phyloP scores from a whole-genome alignment of 306 rosid genomes.

The Adenanthera pavonina region DNA sequence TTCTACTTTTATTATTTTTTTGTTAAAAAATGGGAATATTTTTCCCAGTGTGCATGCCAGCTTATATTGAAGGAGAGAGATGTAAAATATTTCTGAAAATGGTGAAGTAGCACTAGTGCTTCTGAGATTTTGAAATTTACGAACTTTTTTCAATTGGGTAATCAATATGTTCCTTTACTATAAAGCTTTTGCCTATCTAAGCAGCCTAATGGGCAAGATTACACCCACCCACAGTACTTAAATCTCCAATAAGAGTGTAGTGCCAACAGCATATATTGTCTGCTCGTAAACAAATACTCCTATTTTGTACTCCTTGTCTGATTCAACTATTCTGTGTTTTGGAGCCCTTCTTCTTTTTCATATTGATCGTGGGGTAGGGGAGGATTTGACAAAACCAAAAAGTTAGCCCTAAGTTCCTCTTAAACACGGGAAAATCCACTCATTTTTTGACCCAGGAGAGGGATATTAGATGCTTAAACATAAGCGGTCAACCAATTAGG shows the following conservation, averaged over 20 bases:
- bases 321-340: constrained; percentile 39
- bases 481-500: constrained; percentile 47
- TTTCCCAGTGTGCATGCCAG: constrained; percentile 56
- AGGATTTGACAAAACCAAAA: constrained; percentile 71
- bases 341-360: constrained; percentile 48
- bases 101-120: constrained; percentile 37
- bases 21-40: constrained; percentile 36
- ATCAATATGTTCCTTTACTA: constrained; percentile 33
- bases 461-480: constrained; percentile 61
- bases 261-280: constrained; percentile 74
- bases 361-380: constrained; percentile 48
- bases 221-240: constrained; percentile 37
- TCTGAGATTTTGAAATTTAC: constrained; percentile 8
- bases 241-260: constrained; percentile 50
- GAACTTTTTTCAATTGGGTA: constrained; percentile 23
- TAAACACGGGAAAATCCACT: constrained; percentile 57
- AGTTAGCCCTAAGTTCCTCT: constrained; percentile 50
- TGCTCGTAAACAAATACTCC: constrained; percentile 41
- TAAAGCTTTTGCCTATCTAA: constrained; percentile 33
- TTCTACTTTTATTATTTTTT: neutral
- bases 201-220: constrained; percentile 28
- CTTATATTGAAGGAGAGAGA: constrained; percentile 41
- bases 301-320: constrained; percentile 30
- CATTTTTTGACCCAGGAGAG: constrained; percentile 55
- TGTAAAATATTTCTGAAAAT: constrained; percentile 35